These are phyloP conservation scores for Parastagonospora avenae DNA, from an alignment of 2,329 filamentous ascomycete genomes.

Conservation along the genomic window DNA sequence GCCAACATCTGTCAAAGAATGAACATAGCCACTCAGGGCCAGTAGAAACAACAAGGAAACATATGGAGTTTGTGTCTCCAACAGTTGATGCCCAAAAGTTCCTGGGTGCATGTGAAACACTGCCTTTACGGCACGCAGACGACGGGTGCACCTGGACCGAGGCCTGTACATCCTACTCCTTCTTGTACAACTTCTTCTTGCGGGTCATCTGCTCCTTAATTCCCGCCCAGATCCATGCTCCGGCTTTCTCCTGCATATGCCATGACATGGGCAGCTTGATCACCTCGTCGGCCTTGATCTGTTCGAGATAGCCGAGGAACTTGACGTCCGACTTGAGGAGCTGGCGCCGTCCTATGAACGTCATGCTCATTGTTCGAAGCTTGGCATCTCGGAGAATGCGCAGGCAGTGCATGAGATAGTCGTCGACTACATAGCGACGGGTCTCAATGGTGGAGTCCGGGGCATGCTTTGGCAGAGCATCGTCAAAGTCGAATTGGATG, in stretches of 20 bases:
- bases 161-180: slow-evolving; percentile 2
- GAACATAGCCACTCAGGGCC: no score
- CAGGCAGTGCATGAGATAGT: slow-evolving; percentile 52
- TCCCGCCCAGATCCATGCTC: slow-evolving; percentile 33
- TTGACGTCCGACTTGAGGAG: slow-evolving; percentile 44
- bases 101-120: not conserved
- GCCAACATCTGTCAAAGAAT: no score
- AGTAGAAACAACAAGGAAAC: no score
- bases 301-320: slow-evolving; percentile 53
- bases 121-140: not conserved
- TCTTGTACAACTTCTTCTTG: slow-evolving; percentile 44
- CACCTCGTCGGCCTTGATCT: slow-evolving; percentile 52
- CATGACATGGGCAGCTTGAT: slow-evolving; percentile 24
- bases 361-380: slow-evolving; percentile 50
- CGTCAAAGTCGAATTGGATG: slow-evolving; percentile 52
- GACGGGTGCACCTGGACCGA: not conserved
- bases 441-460: slow-evolving; percentile 47
- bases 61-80: no score
- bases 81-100: not conserved
- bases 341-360: slow-evolving; percentile 50
- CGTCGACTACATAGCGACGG: slow-evolving; percentile 56
- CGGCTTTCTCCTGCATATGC: slow-evolving; percentile 42
- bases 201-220: slow-evolving; percentile 45
- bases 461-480: slow-evolving; percentile 51
- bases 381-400: slow-evolving; percentile 50